Conservation (phyloP, 2,329 filamentous ascomycete species). For the Geosmithia morbida region DNA sequence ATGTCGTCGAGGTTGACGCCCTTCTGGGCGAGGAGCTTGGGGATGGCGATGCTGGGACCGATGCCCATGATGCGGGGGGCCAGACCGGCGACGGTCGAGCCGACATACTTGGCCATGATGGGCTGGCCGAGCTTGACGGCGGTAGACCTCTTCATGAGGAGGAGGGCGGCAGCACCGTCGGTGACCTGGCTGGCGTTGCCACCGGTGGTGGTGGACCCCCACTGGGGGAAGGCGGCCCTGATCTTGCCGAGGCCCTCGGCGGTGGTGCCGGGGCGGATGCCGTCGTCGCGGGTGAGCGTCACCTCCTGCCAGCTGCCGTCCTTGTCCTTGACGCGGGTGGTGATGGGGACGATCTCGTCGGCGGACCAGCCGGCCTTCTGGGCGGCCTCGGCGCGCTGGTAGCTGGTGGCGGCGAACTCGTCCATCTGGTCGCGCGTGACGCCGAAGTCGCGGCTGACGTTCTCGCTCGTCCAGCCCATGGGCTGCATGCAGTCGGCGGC, state of each 20-base stretch:
- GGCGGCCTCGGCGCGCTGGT: slow-evolving; percentile 71
- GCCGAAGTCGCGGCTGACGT: slow-evolving; percentile 82
- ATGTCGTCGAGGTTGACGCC: slow-evolving; percentile 67
- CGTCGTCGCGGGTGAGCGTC: slow-evolving; percentile 75
- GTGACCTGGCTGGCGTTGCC: slow-evolving; percentile 94
- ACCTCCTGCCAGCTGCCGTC: slow-evolving; percentile 69
- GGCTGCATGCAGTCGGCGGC: slow-evolving; percentile 77
- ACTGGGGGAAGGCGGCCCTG: slow-evolving; percentile 78
- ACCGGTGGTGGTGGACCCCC: slow-evolving; percentile 73
- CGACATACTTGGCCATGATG: slow-evolving; percentile 88
- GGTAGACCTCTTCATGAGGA: slow-evolving; percentile 89
- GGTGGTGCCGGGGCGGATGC: slow-evolving; percentile 81
- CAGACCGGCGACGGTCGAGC: slow-evolving; percentile 78
- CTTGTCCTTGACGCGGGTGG: slow-evolving; percentile 66
- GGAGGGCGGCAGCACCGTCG: slow-evolving; percentile 77
- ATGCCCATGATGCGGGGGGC: slow-evolving; percentile 96
- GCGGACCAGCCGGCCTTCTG: slow-evolving; percentile 87
- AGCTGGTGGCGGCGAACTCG: slow-evolving; percentile 74
- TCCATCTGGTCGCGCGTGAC: slow-evolving; percentile 73
- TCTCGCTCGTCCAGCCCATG: slow-evolving; percentile 98
- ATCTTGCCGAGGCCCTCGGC: slow-evolving; percentile 72
- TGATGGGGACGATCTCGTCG: slow-evolving; percentile 88
- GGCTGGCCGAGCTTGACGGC: slow-evolving; percentile 78
- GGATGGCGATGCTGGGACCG: slow-evolving; percentile 57
- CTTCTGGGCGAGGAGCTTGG: slow-evolving; percentile 74